These are phyloP conservation scores for Thelonectria olida DNA, from an alignment of 2,329 filamentous ascomycete genomes.

Conservation along the genomic window DNA sequence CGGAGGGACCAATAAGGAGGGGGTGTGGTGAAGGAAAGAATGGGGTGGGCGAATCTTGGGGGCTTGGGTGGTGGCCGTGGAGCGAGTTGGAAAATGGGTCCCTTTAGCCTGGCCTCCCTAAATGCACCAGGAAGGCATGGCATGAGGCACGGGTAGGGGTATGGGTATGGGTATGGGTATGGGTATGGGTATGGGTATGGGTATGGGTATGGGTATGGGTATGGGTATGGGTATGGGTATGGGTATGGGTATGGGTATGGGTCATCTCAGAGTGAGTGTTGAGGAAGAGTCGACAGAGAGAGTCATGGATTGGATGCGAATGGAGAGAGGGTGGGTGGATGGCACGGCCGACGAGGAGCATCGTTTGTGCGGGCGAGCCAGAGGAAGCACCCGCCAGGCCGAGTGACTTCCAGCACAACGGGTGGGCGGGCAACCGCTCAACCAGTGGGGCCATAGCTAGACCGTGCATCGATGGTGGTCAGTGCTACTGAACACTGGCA, in stretches of 20 bases:
- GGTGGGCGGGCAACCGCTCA: constrained; percentile 15
- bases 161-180: too few relatives aligned
- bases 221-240: neutral
- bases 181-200: neutral
- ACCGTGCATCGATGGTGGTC: neutral
- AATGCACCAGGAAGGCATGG: neutral
- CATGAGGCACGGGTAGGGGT: neutral
- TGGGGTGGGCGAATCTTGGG: neutral
- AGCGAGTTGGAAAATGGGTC: constrained; percentile 15
- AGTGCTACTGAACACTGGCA: neutral
- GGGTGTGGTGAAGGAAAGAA: neutral
- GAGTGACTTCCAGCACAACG: constrained; percentile 12
- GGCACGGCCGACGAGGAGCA: constrained; percentile 3
- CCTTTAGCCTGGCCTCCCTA: constrained; percentile 5
- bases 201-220: neutral
- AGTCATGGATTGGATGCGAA: neutral
- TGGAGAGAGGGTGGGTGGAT: neutral
- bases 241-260: neutral
- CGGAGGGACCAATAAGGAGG: neutral
- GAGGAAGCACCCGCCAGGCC: neutral
- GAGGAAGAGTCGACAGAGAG: neutral
- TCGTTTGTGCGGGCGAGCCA: neutral
- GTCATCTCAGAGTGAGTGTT: neutral
- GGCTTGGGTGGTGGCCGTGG: constrained; percentile 15
- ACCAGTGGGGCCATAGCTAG: neutral